Evolutionary conservation across 352 stramenopile genomes (phyloP), one percentile per base, ranked within the genome.

Genomic region (Elongisporangium undulatum): DNA sequence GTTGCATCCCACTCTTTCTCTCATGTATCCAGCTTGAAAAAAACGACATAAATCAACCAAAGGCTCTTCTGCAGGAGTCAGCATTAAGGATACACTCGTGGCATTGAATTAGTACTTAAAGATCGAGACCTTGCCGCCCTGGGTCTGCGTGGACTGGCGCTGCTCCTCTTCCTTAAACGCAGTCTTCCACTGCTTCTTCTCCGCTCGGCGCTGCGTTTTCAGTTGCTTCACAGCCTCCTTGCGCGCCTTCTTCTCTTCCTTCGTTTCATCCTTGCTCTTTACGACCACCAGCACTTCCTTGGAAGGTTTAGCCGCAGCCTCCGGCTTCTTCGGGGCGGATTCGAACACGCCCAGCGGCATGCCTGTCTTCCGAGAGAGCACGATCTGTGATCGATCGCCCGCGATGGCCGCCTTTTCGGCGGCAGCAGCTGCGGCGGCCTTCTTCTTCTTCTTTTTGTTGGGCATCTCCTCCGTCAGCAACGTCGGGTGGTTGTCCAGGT

Each of bases 401-500:
- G 64, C 57, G 17, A 29, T 66, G 13, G 53, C 62, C 38, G 64
- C 63, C 17, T 69, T 67, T 9, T 59, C 58, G 55, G 62, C 59
- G 29, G 68, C 45, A 29, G 56, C 49, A 15, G 54, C 54, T 20
- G 68, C 53, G 39, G 26, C 69, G 7, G 52, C 71, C 64, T 75
- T 80, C 59, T 89, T 94, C 62, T 95, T 97, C 59, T 89, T 90
- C 51, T 77, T 76, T 49, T 83, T 84, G n/a, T 70, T 69, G 39
- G 72, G 58, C 5, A 55, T 60, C 53, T 89, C 74, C 56, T 95
- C 84, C 45, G 77, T 77, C 58, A 99, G 86, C 8, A 98, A 65
- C 9, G 89, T 97, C 22, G 97, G 97, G 74, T 99, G 97, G 80
- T 99, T 99, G 72, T 99, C 96, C 64, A 98, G 59, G 67, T 97